Conservation (phyloP, 169 alveolate species). For the Babesia ovis region DNA sequence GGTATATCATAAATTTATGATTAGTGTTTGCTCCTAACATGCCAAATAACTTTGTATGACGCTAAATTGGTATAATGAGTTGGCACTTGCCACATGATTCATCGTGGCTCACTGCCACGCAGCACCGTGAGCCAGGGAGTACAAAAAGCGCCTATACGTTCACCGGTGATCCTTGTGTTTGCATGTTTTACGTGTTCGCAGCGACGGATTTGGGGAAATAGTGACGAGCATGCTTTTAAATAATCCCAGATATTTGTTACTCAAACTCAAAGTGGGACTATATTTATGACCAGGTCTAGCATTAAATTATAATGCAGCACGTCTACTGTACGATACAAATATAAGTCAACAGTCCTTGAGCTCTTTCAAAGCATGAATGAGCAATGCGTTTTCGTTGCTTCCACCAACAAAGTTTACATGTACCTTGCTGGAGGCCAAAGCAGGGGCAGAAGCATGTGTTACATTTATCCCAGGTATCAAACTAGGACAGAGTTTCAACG, state of each 20-base stretch:
- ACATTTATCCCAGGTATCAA: slow-evolving; percentile 43
- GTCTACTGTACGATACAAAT: neutral
- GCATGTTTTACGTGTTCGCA: neutral
- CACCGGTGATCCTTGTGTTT: neutral
- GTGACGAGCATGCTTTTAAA: neutral
- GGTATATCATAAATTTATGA: slow-evolving; percentile 3
- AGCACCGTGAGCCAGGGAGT: slow-evolving; percentile 3
- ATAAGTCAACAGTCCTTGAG: slow-evolving; percentile 10
- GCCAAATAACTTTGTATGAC: slow-evolving; percentile 4
- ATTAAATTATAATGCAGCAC: too few species aligned
- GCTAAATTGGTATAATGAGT: neutral
- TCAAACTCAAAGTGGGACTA: neutral
- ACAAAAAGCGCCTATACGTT: neutral
- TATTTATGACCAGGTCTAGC: neutral
- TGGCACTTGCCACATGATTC: slow-evolving; percentile 42
- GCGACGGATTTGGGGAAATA: too few species aligned
- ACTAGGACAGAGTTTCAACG: slow-evolving; percentile 58
- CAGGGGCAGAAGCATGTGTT: slow-evolving; percentile 7
- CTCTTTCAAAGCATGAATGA: slow-evolving; percentile 52
- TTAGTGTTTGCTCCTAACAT: slow-evolving; percentile 6
- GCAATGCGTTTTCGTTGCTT: slow-evolving; percentile 37
- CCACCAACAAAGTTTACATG: slow-evolving; percentile 51
- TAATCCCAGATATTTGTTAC: neutral
- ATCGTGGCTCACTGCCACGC: slow-evolving; percentile 10
- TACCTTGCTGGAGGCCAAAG: slow-evolving; percentile 18